A percentile compares a stretch with the other conserved stretches of the same genome.
phyloP scores from a whole-genome alignment of 345 rosid genomes.

The Rhizophora mangle region DNA sequence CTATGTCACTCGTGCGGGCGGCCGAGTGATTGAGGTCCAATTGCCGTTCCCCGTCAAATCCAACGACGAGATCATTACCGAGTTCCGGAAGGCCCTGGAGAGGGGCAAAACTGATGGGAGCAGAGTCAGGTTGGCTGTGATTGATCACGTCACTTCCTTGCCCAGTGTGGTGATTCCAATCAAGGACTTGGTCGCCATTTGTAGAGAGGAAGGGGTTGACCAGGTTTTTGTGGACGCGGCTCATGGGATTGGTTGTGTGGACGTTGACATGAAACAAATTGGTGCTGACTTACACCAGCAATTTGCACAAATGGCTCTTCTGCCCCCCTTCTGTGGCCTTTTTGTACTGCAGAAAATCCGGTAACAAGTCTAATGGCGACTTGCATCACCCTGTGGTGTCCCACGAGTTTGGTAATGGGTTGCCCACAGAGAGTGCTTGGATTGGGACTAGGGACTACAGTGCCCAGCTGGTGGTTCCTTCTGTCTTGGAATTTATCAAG shows the following conservation, averaged over 20 bases:
- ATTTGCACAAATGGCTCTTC: slow-evolving; percentile 94
- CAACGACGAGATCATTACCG: slow-evolving; percentile 49
- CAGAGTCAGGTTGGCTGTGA: slow-evolving; percentile 77
- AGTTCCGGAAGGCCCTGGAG: slow-evolving; percentile 61
- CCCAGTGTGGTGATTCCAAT: slow-evolving; percentile 86
- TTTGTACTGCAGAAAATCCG: slow-evolving; percentile 62
- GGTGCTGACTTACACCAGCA: slow-evolving; percentile 95
- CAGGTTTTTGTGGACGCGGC: slow-evolving; percentile 94
- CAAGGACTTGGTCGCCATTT: slow-evolving; percentile 70
- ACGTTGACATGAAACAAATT: slow-evolving; percentile 79
- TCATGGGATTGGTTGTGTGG: slow-evolving; percentile 89
- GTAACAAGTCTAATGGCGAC: slow-evolving; percentile 23
- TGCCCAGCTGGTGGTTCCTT: slow-evolving; percentile 80
- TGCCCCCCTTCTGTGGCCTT: slow-evolving; percentile 90
- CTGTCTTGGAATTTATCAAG: slow-evolving; percentile 65
- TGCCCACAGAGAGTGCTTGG: slow-evolving; percentile 89
- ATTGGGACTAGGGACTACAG: slow-evolving; percentile 94
- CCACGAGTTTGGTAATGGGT: slow-evolving; percentile 85
- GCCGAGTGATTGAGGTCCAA: slow-evolving; percentile 78
- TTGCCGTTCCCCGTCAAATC: slow-evolving; percentile 82
- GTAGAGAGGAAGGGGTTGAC: slow-evolving; percentile 83
- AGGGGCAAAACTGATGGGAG: slow-evolving; percentile 63
- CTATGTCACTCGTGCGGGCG: slow-evolving; percentile 81
- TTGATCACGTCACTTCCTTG: slow-evolving; percentile 95
- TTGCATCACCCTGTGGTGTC: slow-evolving; percentile 97